Percentiles rank a stretch among this genome's conserved stretches.
These are phyloP conservation scores for Mycosphaerelloides madeirae DNA, from an alignment of 2,329 filamentous ascomycete species.

Conservation along the genomic window DNA sequence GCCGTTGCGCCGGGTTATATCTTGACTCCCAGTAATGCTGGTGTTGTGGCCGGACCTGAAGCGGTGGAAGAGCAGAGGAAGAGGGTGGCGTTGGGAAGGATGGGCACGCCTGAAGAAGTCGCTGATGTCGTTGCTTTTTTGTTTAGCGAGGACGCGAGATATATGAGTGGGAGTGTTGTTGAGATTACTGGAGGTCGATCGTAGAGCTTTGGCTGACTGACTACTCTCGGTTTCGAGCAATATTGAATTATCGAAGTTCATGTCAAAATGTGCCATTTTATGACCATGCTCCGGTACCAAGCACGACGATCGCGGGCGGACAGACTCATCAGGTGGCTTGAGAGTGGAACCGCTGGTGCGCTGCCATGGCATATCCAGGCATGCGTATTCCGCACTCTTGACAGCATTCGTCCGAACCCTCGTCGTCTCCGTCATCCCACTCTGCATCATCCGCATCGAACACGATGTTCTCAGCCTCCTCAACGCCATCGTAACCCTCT, in stretches of 20 bases:
- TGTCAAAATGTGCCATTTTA: too few species aligned
- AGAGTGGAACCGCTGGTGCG: slow-evolving; percentile 52
- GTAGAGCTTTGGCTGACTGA: neutral
- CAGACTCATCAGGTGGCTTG: neutral
- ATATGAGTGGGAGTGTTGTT: slow-evolving; percentile 46
- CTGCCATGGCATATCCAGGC: slow-evolving; percentile 55
- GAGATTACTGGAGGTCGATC: slow-evolving; percentile 44
- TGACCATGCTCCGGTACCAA: too few species aligned
- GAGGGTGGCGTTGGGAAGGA: slow-evolving; percentile 39
- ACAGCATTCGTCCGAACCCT: slow-evolving; percentile 35
- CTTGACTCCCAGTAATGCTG: slow-evolving; percentile 44
- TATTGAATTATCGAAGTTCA: too few species aligned
- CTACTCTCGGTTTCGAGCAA: neutral
- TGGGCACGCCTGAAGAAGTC: slow-evolving; percentile 46
- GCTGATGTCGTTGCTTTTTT: slow-evolving; percentile 49
- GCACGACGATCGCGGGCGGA: too few species aligned
- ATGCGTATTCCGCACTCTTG: slow-evolving; percentile 50
- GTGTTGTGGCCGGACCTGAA: slow-evolving; percentile 46
- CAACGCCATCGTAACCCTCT: neutral
- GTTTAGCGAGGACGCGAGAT: slow-evolving; percentile 42
- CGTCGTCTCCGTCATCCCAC: slow-evolving; percentile 22
- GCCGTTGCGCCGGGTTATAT: slow-evolving; percentile 41
- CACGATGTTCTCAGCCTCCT: slow-evolving; percentile 8
- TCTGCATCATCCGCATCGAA: slow-evolving; percentile 8
- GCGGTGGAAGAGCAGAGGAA: slow-evolving; percentile 38